Evolutionary conservation across 2,329 filamentous ascomycete genomes (phyloP), one percentile per base, ranked within the genome.

Genomic region (Sporothrix mexicana): DNA sequence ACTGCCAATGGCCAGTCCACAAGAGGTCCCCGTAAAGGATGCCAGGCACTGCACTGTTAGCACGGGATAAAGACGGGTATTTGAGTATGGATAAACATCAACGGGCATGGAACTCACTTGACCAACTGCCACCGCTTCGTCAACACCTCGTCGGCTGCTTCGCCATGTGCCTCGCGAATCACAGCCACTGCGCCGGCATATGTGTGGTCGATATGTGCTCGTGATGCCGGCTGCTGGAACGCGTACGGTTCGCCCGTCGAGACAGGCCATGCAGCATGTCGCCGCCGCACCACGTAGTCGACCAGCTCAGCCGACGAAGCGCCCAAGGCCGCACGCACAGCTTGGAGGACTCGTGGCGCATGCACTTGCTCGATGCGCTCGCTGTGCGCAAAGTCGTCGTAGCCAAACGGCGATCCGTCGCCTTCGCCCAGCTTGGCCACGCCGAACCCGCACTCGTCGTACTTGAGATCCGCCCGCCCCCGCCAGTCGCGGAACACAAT

Each of bases 171-270:
- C 79, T 90, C 88, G 69, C 87, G 86, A 17, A 88, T 81, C 1
- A 91, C 84, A 0, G 86, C 88, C 6, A 90, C 80, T 4, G 85
- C 85, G 43, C 74, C 74, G 17, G 76, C 76, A 64, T 85, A 84
- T 4, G 74, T 73, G 49, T 75, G 74, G 71, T 75, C 74, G 15
- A 75, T 75, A 51, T 75, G 74, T 1, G 74, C 74, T 20, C 74
- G 73, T 20, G 74, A 75, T 9, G 74, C 74, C 68, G 74, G 74
- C 68, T 75, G 74, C 70, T 75, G 74, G n/a, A 68, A 69, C 1
- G 69, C 55, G 30, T 75, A 75, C 12, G 74, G 72, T 68, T 70
- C 30, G 23, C 74, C 74, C 57, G 74, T 75, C 61, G 74, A 74
- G 30, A 75, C 74, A 1, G 74, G 74, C 74, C 74, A 75, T 1